A percentile compares a stretch with the other conserved stretches of the same genome.
Evolutionary conservation across 2,329 filamentous ascomycete genomes (phyloP).

Genomic region (Orbilia blumenaviensis): DNA sequence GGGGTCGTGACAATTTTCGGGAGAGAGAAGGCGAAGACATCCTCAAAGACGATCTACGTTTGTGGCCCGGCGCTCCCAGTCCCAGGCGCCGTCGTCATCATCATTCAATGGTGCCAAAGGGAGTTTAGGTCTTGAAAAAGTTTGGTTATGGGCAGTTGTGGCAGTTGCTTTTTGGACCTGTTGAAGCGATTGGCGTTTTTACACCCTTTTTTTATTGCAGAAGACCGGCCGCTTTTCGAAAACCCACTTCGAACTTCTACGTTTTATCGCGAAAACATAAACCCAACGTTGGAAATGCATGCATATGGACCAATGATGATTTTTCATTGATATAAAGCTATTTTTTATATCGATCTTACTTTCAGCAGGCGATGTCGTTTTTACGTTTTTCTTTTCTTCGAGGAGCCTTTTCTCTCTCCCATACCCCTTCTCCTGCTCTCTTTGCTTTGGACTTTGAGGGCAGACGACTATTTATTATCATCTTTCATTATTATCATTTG

Average conservation of each 20-base stretch:
- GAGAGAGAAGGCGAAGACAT: constrained; percentile 15
- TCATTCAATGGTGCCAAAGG: neutral
- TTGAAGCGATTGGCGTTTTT: constrained; percentile 25
- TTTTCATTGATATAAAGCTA: constrained; percentile 1
- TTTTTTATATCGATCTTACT: no score
- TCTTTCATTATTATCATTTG: no score
- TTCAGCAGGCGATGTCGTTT: constrained; percentile 20
- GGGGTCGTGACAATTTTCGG: constrained; percentile 21
- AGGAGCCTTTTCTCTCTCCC: neutral
- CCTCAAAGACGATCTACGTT: constrained; percentile 2
- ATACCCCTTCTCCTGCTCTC: no score
- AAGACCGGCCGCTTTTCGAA: no score
- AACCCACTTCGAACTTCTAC: neutral
- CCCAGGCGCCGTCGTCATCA: neutral
- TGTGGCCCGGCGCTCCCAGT: neutral
- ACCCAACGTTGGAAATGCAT: constrained; percentile 15
- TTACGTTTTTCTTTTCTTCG: neutral
- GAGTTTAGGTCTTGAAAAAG: constrained; percentile 8
- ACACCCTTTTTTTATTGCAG: no score
- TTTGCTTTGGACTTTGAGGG: constrained; percentile 19
- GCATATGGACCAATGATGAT: constrained; percentile 9
- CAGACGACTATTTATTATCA: neutral
- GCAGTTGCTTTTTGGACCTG: constrained; percentile 19
- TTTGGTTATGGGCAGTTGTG: constrained; percentile 12
- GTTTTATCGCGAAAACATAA: neutral